Percentiles rank a stretch among this genome's conserved stretches.
Conservation (phyloP, 2,329 filamentous ascomycete species). For the Rhexocercosporidium sp. region DNA sequence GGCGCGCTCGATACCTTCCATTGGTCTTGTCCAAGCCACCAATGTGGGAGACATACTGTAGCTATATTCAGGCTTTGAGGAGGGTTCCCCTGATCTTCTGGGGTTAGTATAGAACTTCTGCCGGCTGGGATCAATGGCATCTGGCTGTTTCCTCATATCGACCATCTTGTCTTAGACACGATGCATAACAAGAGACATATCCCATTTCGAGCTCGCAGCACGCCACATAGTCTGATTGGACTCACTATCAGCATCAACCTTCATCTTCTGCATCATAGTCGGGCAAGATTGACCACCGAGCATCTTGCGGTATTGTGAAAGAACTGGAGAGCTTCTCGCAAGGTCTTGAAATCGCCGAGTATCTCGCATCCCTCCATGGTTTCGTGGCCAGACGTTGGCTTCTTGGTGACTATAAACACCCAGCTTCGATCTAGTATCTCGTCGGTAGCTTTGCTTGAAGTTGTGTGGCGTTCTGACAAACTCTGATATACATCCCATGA, state of each 20-base stretch:
- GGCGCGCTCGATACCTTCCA: neutral
- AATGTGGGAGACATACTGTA: neutral
- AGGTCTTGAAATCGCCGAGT: neutral
- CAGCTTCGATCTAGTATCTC: neutral
- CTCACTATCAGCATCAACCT: neutral
- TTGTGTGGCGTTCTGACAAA: neutral
- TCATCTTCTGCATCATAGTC: neutral
- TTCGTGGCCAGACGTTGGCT: neutral
- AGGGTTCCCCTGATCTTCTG: too few species aligned
- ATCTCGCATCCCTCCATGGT: neutral
- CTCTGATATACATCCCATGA: neutral
- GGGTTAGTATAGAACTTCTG: neutral
- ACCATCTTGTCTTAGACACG: neutral
- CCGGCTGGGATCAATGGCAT: neutral
- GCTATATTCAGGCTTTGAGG: too few species aligned
- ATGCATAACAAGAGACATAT: neutral
- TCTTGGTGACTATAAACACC: neutral
- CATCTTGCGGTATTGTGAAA: neutral
- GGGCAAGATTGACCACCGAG: neutral
- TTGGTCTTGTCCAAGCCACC: too few species aligned
- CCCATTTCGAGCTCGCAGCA: neutral
- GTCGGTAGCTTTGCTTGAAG: neutral
- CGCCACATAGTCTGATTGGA: neutral
- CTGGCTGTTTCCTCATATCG: neutral
- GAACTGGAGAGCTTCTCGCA: neutral